A percentile compares a stretch with the other conserved stretches of the same genome.
phyloP scores from a whole-genome alignment of 2,329 filamentous ascomycete species.

The Fusarium mangiferae region DNA sequence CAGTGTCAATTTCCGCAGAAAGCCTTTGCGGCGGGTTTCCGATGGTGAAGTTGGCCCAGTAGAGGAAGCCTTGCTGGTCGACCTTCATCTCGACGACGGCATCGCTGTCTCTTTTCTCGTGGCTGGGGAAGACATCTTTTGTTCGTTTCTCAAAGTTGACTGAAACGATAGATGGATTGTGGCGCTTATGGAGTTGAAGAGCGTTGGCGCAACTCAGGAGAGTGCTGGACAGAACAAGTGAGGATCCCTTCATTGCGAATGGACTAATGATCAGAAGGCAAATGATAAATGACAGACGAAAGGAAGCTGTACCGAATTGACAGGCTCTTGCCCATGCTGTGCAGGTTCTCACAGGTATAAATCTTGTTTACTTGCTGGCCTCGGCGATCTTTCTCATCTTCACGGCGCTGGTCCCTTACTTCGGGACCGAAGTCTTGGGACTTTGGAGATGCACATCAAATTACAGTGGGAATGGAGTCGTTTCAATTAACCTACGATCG shows the following conservation, averaged over 20 bases:
- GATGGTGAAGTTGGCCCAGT: background rate
- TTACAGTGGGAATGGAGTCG: background rate
- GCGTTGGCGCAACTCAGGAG: background rate
- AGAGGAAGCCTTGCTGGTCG: background rate
- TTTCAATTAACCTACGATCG: background rate
- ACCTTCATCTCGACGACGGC: background rate
- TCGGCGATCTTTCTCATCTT: background rate
- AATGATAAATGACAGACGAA: background rate
- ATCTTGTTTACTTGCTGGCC: background rate
- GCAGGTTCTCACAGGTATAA: background rate
- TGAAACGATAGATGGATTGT: background rate
- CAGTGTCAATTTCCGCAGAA: background rate
- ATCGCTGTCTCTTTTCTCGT: background rate
- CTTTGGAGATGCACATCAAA: background rate
- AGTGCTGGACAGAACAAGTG: background rate
- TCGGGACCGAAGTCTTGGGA: background rate
- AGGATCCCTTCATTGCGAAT: background rate
- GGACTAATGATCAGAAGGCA: background rate
- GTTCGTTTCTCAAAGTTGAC: background rate
- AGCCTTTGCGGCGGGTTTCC: background rate
- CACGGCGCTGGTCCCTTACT: background rate
- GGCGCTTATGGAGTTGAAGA: background rate
- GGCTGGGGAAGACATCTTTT: background rate
- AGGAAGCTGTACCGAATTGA: background rate
- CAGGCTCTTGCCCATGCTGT: background rate